phyloP scores from a whole-genome alignment of 1,139 yeast species.

The Scheffersomyces lignicola region DNA sequence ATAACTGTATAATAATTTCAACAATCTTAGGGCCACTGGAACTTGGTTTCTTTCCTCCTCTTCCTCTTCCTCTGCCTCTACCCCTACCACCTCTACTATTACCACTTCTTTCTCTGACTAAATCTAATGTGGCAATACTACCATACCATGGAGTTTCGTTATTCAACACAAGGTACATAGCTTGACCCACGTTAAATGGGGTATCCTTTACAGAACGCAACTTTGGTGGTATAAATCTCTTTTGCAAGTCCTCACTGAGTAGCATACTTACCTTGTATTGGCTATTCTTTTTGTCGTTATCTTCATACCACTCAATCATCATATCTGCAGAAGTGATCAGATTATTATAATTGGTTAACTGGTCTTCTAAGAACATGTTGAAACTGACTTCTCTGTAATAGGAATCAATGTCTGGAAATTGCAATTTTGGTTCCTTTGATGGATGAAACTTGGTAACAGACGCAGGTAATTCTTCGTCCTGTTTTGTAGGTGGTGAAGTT shows the following conservation, averaged over 20 bases:
- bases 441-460: slow-evolving; percentile 29
- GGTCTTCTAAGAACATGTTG: slow-evolving; percentile 63
- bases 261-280: slow-evolving; percentile 38
- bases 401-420: slow-evolving; percentile 31
- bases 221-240: slow-evolving; percentile 44
- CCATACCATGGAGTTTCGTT: slow-evolving; percentile 45
- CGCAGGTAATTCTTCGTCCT: slow-evolving; percentile 20
- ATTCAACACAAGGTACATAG: slow-evolving; percentile 43
- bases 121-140: slow-evolving; percentile 48
- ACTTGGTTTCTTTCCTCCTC: slow-evolving; percentile 13
- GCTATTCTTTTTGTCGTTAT: slow-evolving; percentile 42
- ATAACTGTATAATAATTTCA: slow-evolving; percentile 51
- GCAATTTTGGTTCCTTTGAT: slow-evolving; percentile 39
- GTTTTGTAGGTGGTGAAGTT: slow-evolving; percentile 6
- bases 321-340: slow-evolving; percentile 37
- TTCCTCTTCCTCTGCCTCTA: slow-evolving; percentile 12
- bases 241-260: slow-evolving; percentile 37
- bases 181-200: slow-evolving; percentile 49
- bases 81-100: slow-evolving; percentile 26
- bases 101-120: slow-evolving; percentile 23
- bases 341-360: slow-evolving; percentile 39
- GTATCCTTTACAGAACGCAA: slow-evolving; percentile 43
- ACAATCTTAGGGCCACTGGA: slow-evolving; percentile 21
- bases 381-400: slow-evolving; percentile 62
- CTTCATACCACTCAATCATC: slow-evolving; percentile 54